Base-by-base conservation (phyloP, 2,329 filamentous ascomycete species). In the Fusarium robinianum region DNA sequence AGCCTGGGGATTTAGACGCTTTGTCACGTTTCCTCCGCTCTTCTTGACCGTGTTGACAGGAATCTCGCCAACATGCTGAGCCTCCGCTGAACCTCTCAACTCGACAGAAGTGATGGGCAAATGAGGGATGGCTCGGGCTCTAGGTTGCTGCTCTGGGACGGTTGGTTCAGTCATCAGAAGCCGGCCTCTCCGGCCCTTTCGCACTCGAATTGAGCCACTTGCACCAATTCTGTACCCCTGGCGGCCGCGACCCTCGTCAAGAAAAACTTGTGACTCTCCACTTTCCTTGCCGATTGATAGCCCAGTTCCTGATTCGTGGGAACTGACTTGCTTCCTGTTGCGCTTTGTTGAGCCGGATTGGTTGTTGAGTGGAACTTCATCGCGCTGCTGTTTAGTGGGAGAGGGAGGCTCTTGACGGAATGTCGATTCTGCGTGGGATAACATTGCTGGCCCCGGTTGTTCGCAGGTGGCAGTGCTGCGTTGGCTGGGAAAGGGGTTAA, bases 131-230 rank as follows among this genome's bases (percentile, higher is more conserved):
- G n/a, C 34, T 9, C 41, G 35, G 4, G 24, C 33, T 11, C 49
- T 32, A 12, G 25, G 11, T n/a, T 22, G 41, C 17, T 55, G 46
- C 36, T 53, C 56, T 27, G 43, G 33, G 8, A 57, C 45, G 14
- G 39, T 38, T 26, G 58, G 31, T n/a, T 34, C 45, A 12, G 49
- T 34, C 40, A 51, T 38, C 9, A 57, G 15, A 16, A 48, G 29
- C 11, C 50, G 56, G 10, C 51, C 48, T 21, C 55, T 63, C 17
- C 65, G 63, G 33, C 60, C 59, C 48, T 67, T 68, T 3, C 50
- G 46, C 16, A 68, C 43, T 8, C 60, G 61, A 19, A 70, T 55
- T 4, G 69, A 70, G 15, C 65, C 66, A n/a, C 65, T 67, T 8
- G 57, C 60, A 17, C 58, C 49, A 25, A 55, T 46, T 19, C 63